These are phyloP conservation scores for Yarrowia hollandica DNA, from an alignment of 805 yeast species.

Conservation along the genomic window DNA sequence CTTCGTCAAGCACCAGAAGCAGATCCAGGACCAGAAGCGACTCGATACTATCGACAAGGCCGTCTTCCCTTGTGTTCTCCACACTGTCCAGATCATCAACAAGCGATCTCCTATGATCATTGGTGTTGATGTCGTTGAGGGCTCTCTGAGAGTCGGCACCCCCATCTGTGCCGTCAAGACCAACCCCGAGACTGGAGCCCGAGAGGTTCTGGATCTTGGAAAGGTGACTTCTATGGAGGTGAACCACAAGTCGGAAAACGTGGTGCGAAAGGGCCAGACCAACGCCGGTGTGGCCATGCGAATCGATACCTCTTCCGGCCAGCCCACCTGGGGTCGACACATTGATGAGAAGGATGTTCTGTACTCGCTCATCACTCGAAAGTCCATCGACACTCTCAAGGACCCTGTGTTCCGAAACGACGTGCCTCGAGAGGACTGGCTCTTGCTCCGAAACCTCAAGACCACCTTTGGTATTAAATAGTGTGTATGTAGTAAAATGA, in stretches of 20 bases:
- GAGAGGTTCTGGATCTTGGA: slow-evolving; percentile 70
- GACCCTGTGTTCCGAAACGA: slow-evolving; percentile 96
- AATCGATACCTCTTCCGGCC: slow-evolving; percentile 83
- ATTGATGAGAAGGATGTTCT: slow-evolving; percentile 89
- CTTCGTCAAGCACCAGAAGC: slow-evolving; percentile 86
- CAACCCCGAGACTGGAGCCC: slow-evolving; percentile 82
- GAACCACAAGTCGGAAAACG: slow-evolving; percentile 79
- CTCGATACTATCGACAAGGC: slow-evolving; percentile 85
- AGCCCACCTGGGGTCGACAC: slow-evolving; percentile 99
- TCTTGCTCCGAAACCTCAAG: slow-evolving; percentile 83
- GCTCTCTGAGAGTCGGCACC: slow-evolving; percentile 84
- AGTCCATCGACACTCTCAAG: slow-evolving; percentile 92
- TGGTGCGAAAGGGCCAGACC: slow-evolving; percentile 91
- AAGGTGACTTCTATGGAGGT: slow-evolving; percentile 91
- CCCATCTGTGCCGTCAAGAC: slow-evolving; percentile 92
- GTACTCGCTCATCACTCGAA: slow-evolving; percentile 87
- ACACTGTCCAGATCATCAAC: slow-evolving; percentile 93
- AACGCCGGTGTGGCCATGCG: slow-evolving; percentile 99
- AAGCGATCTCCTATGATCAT: slow-evolving; percentile 99
- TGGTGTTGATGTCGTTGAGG: slow-evolving; percentile 97
- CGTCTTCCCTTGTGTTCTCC: slow-evolving; percentile 91
- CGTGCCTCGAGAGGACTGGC: slow-evolving; percentile 95
- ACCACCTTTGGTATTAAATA: slow-evolving; percentile 80
- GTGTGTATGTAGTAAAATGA: neutral
- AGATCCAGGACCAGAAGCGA: slow-evolving; percentile 86